These are phyloP conservation scores for Ogataea hybrid DNA, from an alignment of 1,139 yeast species.

Conservation along the genomic window DNA sequence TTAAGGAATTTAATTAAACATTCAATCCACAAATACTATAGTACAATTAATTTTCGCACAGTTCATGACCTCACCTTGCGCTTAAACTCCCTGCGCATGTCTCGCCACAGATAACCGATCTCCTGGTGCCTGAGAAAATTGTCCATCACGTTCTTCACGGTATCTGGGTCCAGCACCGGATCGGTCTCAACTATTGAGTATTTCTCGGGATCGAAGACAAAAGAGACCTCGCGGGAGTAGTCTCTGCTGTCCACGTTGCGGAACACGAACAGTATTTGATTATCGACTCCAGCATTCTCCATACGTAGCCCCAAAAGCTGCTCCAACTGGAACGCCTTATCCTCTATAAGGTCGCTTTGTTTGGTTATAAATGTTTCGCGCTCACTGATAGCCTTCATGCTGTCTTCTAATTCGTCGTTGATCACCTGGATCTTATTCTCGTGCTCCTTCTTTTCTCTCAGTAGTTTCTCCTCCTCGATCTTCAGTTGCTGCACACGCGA, in stretches of 20 bases:
- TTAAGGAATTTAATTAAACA: neutral
- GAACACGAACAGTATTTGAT: slow-evolving; percentile 40
- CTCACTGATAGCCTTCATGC: slow-evolving; percentile 23
- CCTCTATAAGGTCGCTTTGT: slow-evolving; percentile 27
- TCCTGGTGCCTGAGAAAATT: slow-evolving; percentile 41
- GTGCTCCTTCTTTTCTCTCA: slow-evolving; percentile 23
- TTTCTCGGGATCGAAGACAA: slow-evolving; percentile 39
- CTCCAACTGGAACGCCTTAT: slow-evolving; percentile 44
- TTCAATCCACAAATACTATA: neutral
- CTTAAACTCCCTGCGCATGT: slow-evolving; percentile 32
- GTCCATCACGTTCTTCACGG: slow-evolving; percentile 16
- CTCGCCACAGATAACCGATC: slow-evolving; percentile 43
- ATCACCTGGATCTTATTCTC: slow-evolving; percentile 22
- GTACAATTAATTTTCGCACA: neutral
- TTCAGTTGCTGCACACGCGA: slow-evolving; percentile 28
- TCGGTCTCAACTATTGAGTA: slow-evolving; percentile 37
- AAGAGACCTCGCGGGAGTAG: slow-evolving; percentile 41
- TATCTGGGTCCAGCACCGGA: slow-evolving; percentile 32
- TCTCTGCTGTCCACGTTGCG: slow-evolving; percentile 47
- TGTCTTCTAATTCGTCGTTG: slow-evolving; percentile 21
- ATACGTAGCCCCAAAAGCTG: slow-evolving; percentile 46
- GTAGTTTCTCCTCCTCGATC: slow-evolving; percentile 26
- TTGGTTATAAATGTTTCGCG: slow-evolving; percentile 24
- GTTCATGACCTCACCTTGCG: slow-evolving; percentile 8
- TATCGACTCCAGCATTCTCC: slow-evolving; percentile 33